A percentile compares a stretch with the other conserved stretches of the same genome.
Evolutionary conservation across 345 rosid species (phyloP).

Genomic region (Populus deltoides): DNA sequence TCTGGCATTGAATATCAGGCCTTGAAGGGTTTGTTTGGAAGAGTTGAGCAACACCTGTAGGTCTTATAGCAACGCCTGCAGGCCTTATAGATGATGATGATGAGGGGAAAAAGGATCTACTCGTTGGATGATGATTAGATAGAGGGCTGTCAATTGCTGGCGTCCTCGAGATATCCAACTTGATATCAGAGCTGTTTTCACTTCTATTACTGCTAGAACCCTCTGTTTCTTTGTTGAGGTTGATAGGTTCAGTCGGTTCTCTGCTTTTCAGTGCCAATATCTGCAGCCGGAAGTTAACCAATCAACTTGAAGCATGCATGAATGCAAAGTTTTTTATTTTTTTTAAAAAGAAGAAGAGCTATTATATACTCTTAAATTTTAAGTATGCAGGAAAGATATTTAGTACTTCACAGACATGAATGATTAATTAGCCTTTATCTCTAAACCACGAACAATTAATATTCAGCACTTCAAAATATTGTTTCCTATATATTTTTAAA

Average conservation of each 20-base stretch:
- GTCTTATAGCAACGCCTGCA: not conserved
- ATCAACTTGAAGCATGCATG: conserved; percentile 9
- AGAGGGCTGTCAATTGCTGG: conserved; percentile 73
- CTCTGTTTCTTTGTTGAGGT: conserved; percentile 91
- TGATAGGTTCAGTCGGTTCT: conserved; percentile 82
- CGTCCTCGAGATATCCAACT: conserved; percentile 70
- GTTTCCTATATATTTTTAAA: not conserved
- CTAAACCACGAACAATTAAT: conserved; percentile 14
- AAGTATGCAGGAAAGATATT: not conserved
- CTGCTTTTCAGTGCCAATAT: conserved; percentile 77
- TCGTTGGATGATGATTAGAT: conserved; percentile 40
- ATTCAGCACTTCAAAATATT: not conserved
- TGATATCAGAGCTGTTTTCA: conserved; percentile 84
- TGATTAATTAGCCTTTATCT: not conserved
- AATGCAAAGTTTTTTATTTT: not conserved
- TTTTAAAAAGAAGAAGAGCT: not conserved
- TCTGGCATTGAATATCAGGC: conserved; percentile 35
- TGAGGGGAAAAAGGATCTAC: conserved; percentile 61
- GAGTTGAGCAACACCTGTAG: conserved; percentile 41
- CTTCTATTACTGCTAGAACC: conserved; percentile 94
- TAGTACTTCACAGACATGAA: conserved; percentile 5
- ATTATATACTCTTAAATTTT: too few relatives aligned
- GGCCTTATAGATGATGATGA: conserved; percentile 34
- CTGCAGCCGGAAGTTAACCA: conserved; percentile 36
- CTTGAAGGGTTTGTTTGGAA: conserved; percentile 38